Conservation (phyloP, 2,329 filamentous ascomycete genomes). For the Colletotrichum coccodes region DNA sequence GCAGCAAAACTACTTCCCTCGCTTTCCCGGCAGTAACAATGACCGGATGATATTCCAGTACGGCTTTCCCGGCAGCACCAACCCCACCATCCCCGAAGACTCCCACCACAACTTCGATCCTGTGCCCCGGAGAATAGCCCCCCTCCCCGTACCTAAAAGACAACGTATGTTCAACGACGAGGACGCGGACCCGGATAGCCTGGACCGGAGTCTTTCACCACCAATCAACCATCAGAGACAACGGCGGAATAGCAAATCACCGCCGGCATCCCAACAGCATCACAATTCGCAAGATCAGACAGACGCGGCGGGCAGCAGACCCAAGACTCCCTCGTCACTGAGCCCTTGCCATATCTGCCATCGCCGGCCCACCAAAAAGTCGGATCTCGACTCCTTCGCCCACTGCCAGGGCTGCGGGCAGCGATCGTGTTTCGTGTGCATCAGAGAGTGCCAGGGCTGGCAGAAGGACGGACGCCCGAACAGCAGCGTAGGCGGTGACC, state of each 20-base stretch:
- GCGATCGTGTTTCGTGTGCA: constrained; percentile 76
- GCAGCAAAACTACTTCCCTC: constrained; percentile 4
- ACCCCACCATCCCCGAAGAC: background rate
- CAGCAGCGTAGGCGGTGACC: constrained; percentile 25
- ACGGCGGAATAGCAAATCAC: constrained; percentile 20
- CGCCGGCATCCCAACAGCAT: constrained; percentile 5
- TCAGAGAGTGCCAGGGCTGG: constrained; percentile 69
- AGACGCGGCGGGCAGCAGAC: constrained; percentile 4
- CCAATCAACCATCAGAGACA: constrained; percentile 1
- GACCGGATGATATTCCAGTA: constrained; percentile 15
- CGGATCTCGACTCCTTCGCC: constrained; percentile 73
- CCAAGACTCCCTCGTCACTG: constrained; percentile 44
- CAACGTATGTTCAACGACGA: constrained; percentile 28
- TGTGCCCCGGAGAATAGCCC: constrained; percentile 19
- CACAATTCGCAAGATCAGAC: constrained; percentile 15
- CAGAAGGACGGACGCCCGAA: constrained; percentile 32
- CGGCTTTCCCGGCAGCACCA: background rate
- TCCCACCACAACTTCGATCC: constrained; percentile 10
- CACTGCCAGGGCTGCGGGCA: constrained; percentile 71
- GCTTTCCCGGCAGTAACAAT: constrained; percentile 14
- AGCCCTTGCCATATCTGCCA: constrained; percentile 75
- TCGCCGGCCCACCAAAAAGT: constrained; percentile 71
- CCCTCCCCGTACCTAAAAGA: constrained; percentile 22
- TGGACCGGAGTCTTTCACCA: background rate
- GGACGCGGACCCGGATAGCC: background rate